Evolutionary conservation across 805 yeast genomes (phyloP).

Genomic region (Saccharomyces kudriavzevii): DNA sequence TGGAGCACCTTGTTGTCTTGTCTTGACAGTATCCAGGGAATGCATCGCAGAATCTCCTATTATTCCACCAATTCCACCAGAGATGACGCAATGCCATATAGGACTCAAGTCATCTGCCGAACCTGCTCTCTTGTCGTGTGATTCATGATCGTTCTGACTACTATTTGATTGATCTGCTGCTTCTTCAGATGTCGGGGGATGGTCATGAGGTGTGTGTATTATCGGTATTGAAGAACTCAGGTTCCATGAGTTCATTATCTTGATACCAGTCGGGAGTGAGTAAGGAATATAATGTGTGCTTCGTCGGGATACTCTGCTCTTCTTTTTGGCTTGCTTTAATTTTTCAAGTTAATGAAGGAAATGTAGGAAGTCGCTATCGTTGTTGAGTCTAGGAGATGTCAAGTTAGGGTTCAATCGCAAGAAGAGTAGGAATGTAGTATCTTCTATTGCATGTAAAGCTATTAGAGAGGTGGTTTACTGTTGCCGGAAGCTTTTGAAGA

Average conservation of each 20-base stretch:
- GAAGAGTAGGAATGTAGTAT: not conserved
- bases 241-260: slow-evolving; percentile 3
- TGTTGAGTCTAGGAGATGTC: not conserved
- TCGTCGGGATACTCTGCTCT: not conserved
- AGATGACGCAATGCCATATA: slow-evolving; percentile 56
- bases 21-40: slow-evolving; percentile 91
- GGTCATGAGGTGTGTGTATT: slow-evolving; percentile 4
- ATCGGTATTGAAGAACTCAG: slow-evolving; percentile 9
- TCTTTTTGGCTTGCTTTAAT: not conserved
- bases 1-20: slow-evolving; percentile 94
- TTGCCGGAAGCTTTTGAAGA: not conserved
- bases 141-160: slow-evolving; percentile 2
- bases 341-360: not conserved
- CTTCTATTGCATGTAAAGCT: not conserved
- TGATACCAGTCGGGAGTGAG: slow-evolving; percentile 1
- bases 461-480: not conserved
- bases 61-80: slow-evolving; percentile 93
- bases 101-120: slow-evolving; percentile 24
- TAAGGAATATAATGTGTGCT: not conserved
- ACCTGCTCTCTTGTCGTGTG: not conserved
- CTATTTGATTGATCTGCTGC: slow-evolving; percentile 1
- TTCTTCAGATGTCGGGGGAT: not conserved
- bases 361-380: not conserved
- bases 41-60: slow-evolving; percentile 92
- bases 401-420: not conserved